Percentiles rank a stretch among this genome's conserved stretches.
Conservation (phyloP, 805 yeast genomes). For the Pichia ethanolica region DNA sequence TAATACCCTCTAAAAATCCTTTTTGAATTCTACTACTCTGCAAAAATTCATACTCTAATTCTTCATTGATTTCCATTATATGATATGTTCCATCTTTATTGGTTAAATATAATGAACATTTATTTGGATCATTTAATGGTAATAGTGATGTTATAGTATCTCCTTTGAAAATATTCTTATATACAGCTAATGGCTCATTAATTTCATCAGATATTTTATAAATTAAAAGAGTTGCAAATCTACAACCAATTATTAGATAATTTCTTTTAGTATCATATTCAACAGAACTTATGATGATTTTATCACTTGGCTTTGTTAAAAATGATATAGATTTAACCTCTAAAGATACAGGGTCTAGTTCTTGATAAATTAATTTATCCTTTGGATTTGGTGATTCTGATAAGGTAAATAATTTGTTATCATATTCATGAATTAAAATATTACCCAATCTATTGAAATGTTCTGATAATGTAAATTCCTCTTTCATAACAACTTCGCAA, state of each 20-base stretch:
- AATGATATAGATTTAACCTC: conserved; percentile 11
- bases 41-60: conserved; percentile 7
- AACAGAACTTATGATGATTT: conserved; percentile 54
- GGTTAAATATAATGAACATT: conserved; percentile 34
- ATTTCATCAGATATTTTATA: conserved; percentile 32
- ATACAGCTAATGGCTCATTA: conserved; percentile 23
- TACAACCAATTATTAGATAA: conserved; percentile 57
- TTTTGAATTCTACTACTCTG: conserved; percentile 54
- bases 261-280: conserved; percentile 31
- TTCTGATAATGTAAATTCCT: conserved; percentile 21
- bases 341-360: conserved; percentile 27
- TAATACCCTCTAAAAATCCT: conserved; percentile 79
- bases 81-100: conserved; percentile 63
- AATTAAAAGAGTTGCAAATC: conserved; percentile 59
- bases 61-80: conserved; percentile 27
- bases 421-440: conserved; percentile 29
- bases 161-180: conserved; percentile 50
- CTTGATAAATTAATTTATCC: conserved; percentile 41
- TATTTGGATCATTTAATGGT: conserved; percentile 23
- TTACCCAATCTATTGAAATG: conserved; percentile 41
- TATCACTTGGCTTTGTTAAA: conserved; percentile 25
- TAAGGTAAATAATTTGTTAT: conserved; percentile 32
- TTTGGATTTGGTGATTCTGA: conserved; percentile 64
- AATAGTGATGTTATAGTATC: conserved; percentile 59
- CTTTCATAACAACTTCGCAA: conserved; percentile 26